Base-by-base conservation (phyloP, 176 grass and related monocot genomes). In the Saccharum officinarum region DNA sequence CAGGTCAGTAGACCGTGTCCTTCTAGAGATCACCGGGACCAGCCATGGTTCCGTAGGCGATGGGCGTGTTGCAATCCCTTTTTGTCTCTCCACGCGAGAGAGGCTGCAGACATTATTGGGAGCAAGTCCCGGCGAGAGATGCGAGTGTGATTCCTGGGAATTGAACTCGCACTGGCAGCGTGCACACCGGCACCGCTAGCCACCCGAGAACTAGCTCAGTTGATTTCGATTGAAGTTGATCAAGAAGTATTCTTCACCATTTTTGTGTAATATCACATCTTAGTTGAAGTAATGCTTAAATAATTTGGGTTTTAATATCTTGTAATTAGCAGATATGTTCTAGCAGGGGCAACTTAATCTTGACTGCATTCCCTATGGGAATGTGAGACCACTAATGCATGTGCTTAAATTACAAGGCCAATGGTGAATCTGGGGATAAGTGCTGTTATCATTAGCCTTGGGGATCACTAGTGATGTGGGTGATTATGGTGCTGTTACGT, bases 191-290 rank as follows among this genome's bases (percentile, higher is more conserved):
- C 20, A 60, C 1, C 3, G 9, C 8, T 61, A 61, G 57, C 57
- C 22, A 59, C 54, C 2, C 8, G 20, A 25, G 57, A 3, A 60
- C 55, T 60, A 60, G 55, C 57, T 61, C 9, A 0, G 57, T 76
- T 85, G 22, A 34, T 81, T 85, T 18, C 70, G 12, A 31, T 42
- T 59, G 14, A 70, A 81, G 38, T 69, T 63, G 38, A 77, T 82
- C 50, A 7, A 34, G 20, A 23, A 76, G 5, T 26, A 57, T 82
- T 70, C 52, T 61, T 25, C 52, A 5, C 18, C 61, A 22, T 41
- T 47, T 40, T 67, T 49, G 10, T 57, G 33, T 75, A 49, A 46
- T 40, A 28, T 33, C 50, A 34, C 23, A 76, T 66, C 59, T 41
- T 84, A 78, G 23, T 67, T 86, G 34, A 86, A 67, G 7, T 25